Conservation (phyloP, 2,329 filamentous ascomycete species). For the Microdochium bolleyi region DNA sequence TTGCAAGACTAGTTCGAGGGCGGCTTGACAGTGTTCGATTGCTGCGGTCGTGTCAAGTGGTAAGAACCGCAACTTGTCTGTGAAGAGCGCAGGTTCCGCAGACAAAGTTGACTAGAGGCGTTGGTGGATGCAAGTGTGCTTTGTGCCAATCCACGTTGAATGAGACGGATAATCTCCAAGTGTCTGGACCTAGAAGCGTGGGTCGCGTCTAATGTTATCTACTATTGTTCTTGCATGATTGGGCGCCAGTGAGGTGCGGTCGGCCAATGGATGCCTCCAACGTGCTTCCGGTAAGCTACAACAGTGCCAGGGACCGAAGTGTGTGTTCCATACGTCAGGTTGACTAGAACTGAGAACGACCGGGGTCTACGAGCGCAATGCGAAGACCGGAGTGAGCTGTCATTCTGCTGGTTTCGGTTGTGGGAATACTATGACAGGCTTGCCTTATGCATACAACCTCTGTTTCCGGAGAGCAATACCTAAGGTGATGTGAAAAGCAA, state of each 20-base stretch:
- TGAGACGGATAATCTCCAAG: conserved; percentile 18
- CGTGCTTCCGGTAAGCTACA: not conserved
- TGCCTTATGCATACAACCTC: not conserved
- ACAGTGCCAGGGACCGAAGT: conserved; percentile 9
- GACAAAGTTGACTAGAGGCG: not conserved
- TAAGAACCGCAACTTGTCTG: too few relatives aligned
- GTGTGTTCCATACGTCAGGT: conserved; percentile 23
- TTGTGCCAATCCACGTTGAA: not conserved
- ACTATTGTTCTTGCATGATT: conserved; percentile 34
- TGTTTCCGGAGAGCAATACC: not conserved
- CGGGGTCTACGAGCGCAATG: not conserved
- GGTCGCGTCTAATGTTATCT: conserved; percentile 25
- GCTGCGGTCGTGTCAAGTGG: too few relatives aligned
- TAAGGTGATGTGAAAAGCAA: not conserved
- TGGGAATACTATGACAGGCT: not conserved
- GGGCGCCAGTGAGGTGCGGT: conserved; percentile 21
- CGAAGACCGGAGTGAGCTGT: not conserved
- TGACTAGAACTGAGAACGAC: not conserved
- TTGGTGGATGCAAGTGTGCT: not conserved
- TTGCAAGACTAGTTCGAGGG: too few relatives aligned
- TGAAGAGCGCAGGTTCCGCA: too few relatives aligned
- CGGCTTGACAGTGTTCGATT: too few relatives aligned
- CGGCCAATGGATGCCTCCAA: conserved; percentile 30
- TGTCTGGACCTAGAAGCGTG: conserved; percentile 29
- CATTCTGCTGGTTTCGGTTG: not conserved